phyloP scores from a whole-genome alignment of 1,284 basidiomycete genomes.

The Thelephora terrestris region DNA sequence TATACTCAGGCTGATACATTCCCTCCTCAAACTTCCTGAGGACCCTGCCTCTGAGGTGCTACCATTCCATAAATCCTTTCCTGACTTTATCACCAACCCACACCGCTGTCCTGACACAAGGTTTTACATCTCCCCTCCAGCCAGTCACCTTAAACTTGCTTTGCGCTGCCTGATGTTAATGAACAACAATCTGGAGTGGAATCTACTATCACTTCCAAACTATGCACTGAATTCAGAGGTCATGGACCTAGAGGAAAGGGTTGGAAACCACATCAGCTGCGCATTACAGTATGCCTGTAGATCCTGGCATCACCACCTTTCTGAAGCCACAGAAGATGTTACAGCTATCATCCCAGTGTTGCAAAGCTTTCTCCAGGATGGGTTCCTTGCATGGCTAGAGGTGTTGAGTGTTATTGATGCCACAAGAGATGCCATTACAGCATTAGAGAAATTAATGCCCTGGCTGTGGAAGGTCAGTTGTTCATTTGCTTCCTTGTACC shows the following conservation, averaged over 20 bases:
- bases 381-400: not conserved
- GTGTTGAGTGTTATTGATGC: not conserved
- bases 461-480: not conserved
- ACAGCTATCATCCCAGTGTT: not conserved
- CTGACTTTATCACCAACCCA: not conserved
- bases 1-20: not conserved
- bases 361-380: not conserved
- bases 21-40: too few relatives aligned
- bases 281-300: not conserved
- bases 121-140: not conserved
- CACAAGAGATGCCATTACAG: not conserved
- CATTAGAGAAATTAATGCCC: not conserved
- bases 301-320: not conserved
- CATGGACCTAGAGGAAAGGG: not conserved
- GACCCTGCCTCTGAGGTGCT: not conserved
- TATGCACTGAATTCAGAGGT: not conserved
- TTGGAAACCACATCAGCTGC: not conserved
- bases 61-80: not conserved
- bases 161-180: not conserved
- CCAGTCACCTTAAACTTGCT: not conserved
- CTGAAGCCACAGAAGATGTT: not conserved
- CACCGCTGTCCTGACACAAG: not conserved
- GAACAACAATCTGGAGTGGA: not conserved
- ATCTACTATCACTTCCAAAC: not conserved
- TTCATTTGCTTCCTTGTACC: too few relatives aligned